Evolutionary conservation across 148 eudicot genomes (phyloP), one percentile per base, ranked within the genome.

Genomic region (Tetragonia tetragonoides): DNA sequence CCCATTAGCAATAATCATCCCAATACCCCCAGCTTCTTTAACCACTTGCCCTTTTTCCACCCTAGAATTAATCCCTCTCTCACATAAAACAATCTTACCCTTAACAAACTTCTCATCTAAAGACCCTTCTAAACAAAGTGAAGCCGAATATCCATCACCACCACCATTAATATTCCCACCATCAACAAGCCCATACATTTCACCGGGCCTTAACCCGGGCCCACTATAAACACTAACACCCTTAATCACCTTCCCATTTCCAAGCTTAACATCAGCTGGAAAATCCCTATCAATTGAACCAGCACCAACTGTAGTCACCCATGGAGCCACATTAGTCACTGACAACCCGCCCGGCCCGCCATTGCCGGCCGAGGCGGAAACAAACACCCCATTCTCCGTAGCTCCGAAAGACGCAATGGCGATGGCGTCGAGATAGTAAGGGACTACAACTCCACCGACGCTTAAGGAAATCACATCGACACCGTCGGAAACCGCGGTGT

Each of bases 241-340:
- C 3, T 84, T 61, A 4, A 91, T 60, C 2, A 65, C 81, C 69
- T 77, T 87, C 20, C 99, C 97, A 63, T 95, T 88, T 2, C 99
- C 97, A 2, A 95, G 88, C 64, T 87, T 77, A 4, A 95, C 97
- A 3, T 91, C 87, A 2, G 99, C 99, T 0, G 99, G 99, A 65
- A 95, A 95, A 60, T 93, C 94, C 7, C 99, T 76, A 34, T 95
- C 99, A 23, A 95, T 83, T 0, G 96, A 89, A 5, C 99, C 97
- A 6, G 96, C 97, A 0, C 99, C 99, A 0, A 92, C 96, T 0
- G 97, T 92, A 18, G 94, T 95, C 18, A 95, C 87, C 99, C 99
- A 95, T 0, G 99, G 97, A 1, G 99, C 96, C 2, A 93, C 81
- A 72, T 95, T 95, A 0, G 99, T 91, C 5, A 93, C 96, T 0